These are phyloP conservation scores for Trichoderma sp. DNA, from an alignment of 2,329 filamentous ascomycete species.

Conservation along the genomic window DNA sequence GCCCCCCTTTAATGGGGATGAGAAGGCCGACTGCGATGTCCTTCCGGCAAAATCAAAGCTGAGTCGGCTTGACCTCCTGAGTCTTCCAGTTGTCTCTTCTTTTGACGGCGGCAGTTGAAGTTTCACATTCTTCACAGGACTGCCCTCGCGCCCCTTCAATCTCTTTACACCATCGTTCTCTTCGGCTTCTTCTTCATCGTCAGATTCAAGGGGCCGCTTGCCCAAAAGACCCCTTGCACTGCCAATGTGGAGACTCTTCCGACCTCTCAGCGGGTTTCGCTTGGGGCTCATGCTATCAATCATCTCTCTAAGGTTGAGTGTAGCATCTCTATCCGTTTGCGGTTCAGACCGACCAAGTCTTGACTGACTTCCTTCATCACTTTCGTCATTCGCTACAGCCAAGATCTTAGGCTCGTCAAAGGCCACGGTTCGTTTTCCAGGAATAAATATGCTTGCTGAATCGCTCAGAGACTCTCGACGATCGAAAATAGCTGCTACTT, in stretches of 20 bases:
- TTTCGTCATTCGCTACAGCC: conserved; percentile 64
- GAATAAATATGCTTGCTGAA: conserved; percentile 64
- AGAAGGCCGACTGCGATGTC: conserved; percentile 51
- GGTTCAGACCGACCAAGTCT: conserved; percentile 57
- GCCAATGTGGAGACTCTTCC: conserved; percentile 77
- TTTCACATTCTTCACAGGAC: conserved; percentile 75
- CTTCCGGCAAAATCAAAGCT: conserved; percentile 49
- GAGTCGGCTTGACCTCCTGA: conserved; percentile 54
- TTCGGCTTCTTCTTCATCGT: conserved; percentile 64
- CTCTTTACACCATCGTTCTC: conserved; percentile 67
- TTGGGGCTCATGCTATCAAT: conserved; percentile 78
- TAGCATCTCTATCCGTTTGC: conserved; percentile 62
- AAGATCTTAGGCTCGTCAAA: conserved; percentile 69
- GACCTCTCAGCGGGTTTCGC: conserved; percentile 66
- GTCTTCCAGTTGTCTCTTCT: conserved; percentile 66
- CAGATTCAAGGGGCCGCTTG: conserved; percentile 73
- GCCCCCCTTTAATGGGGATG: conserved; percentile 52
- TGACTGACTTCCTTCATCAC: conserved; percentile 63
- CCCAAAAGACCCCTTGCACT: conserved; percentile 74
- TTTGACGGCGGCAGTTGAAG: conserved; percentile 71
- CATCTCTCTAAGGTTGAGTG: conserved; percentile 73
- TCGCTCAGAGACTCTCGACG: conserved; percentile 73
- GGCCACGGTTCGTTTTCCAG: conserved; percentile 55
- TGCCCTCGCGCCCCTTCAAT: conserved; percentile 71
- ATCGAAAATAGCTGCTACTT: conserved; percentile 71